Base-by-base conservation (phyloP, 1,284 basidiomycete species). In the Chiua sp. region DNA sequence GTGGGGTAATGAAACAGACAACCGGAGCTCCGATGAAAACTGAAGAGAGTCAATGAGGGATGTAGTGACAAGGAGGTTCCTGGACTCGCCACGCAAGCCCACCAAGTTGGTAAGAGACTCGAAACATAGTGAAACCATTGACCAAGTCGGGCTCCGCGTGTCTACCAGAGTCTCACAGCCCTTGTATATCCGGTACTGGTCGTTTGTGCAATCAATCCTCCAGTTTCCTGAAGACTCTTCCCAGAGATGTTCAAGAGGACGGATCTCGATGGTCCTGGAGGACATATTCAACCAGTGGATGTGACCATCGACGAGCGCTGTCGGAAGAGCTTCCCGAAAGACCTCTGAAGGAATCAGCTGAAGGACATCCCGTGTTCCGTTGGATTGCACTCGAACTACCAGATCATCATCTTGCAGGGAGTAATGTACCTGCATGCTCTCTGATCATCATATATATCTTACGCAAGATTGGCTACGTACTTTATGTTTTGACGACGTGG, bases 1-100 rank as follows among this genome's bases (percentile, higher is more conserved):
- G 13, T 80, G 73, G 81, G 78, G 26, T 7, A 83, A 32, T 79
- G 72, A 22, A 79, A 73, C 33, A 72, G 75, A n/a, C 79, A 69
- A 7, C 7, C 20, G 37, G 13, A 1, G 32, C 11, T 26, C 26
- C 26, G 26, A 5, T 5, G 11, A 2, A 32, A 7, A 32, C 32
- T 32, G 32, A 12, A 32, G 32, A 32, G 32, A 32, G 7, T 32
- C 20, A 7, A 8, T 22, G 4, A 18, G 26, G 16, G 54, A 49
- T 37, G 56, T 52, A 0, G 58, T 69, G 37, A 75, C 7, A 10
- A 32, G 11, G 32, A 32, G 32, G 32, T 32, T 32, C 32, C 32
- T 32, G 32, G 32, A 32, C 32, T 32, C 11, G 32, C 32, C 32
- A 7, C 32, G 7, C 32, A 32, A 32, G 32, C 32, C 51, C 35